Base-by-base conservation (phyloP, 179 eudicot genomes). In the Silene noctiflora region DNA sequence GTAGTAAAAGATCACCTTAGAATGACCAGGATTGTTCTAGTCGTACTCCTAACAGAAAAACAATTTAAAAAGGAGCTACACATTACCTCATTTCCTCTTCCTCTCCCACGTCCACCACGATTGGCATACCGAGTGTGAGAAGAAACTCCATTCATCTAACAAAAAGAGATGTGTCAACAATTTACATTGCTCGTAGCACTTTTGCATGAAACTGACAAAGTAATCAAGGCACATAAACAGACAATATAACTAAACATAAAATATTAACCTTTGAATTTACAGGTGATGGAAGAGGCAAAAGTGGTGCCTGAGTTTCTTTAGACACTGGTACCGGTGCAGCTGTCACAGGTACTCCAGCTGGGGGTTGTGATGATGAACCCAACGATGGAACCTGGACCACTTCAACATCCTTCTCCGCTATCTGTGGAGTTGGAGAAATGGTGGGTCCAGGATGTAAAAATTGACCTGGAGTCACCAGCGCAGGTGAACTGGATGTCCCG, bases 391-490 rank as follows among this genome's bases (percentile, higher is more conserved):
- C 75, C 76, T 78, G 87, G 76, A 76, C 86, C 25, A 85, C 87
- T 76, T 88, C 90, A 73, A 79, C 87, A 71, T 87, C 88, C 76
- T 85, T 87, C 71, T 82, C 85, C 68, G 68, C 74, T 20, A 76
- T 75, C 71, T 85, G 88, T 19, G 83, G 4, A 77, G 86, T 27
- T 35, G 77, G 84, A 46, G 82, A 66, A 8, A 62, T 68, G 72
- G 82, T 76, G 77, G 78, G 27, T 77, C 83, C 90, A 83, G 87
- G 72, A 82, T 78, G 87, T 70, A 87, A 81, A 82, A 88, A 83
- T 67, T 87, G 86, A 46, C 84, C 90, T 75, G 88, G 88, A 71
- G 91, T 88, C 80, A 87, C 87, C 81, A 87, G 71, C 19, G 80
- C 81, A 71, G 85, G 86, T 10, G 83, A 67, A 64, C 58, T 77